Base-by-base conservation (phyloP, 257 asterid species). In the Solanum arcanum region DNA sequence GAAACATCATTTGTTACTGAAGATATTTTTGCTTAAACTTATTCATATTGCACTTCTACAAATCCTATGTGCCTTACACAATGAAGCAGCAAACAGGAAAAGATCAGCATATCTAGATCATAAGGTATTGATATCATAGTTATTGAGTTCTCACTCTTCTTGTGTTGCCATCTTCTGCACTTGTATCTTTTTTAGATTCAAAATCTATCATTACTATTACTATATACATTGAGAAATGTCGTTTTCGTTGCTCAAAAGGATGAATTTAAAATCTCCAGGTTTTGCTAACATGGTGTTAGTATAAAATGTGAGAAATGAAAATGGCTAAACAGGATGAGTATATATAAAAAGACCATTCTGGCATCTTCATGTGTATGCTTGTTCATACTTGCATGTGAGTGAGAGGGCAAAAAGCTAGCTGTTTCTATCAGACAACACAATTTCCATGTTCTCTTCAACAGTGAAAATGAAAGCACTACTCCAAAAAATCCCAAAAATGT, bases 11-110 rank as follows among this genome's bases (percentile, higher is more conserved):
- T 93, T 88, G 27, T 90, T 47, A 90, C 93, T 12, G 99, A 97
- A 92, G 98, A 95, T 90, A 91, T 96, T 90, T 97, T 95, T 92
- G 98, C 95, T 62, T 93, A 83, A 66, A 87, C 72, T 27, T 25
- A 44, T 60, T 78, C 41, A 7, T 3, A 44, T 16, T 80, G 44
- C 42, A 5, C 44, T 29, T 47, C 69, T 49, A 49, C 12, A 29
- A 29, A 16, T 80, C 42, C 66, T 16, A 35, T 49, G 42, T 56
- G 12, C 25, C 64, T 56, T 20, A 7, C 64, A 56, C 64, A 56
- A 56, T 56, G 64, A 56, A 56, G 64, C 64, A 56, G 64, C 64
- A 56, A 56, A 56, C 64, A 20, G 25, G 5, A 56, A 56, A 77
- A 77, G 14, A 13, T 76, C 11, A 76, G 4, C 62, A 76, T 42